Evolutionary conservation across 164 flowering plant genomes (phyloP), one percentile per base, ranked within the genome.

Genomic region (Taxillus chinensis): DNA sequence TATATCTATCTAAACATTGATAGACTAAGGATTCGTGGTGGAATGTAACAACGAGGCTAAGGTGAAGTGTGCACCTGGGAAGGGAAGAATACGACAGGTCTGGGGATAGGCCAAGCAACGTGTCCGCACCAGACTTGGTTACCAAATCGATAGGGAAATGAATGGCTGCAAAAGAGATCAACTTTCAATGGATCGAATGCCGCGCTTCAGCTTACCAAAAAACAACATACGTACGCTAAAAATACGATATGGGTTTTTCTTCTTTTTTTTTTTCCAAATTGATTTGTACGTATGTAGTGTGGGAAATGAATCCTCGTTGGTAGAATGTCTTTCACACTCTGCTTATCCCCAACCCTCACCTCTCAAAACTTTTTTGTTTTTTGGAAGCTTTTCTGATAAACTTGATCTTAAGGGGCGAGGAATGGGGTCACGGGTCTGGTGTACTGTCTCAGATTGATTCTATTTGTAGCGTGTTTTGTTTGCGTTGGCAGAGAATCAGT

Each of bases 141-240:
- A 9, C 5, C 13, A 64, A 17, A 54, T 41, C 38, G 16, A 64
- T 16, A 10, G 11, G 7, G 41, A 42, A 75, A 73, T 74, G 55
- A 38, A 66, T 41, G 64, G 77, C 59, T 61, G 70, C 17, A 8
- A 27, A 61, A 6, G 2, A 64, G 83, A 87, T 83, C 73, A 79
- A 66, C 61, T 69, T 80, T 78, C 79, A 79, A 50, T 82, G 88
- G 86, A 76, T 76, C 71, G 71, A 69, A 84, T 45, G 74, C 27
- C 27, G 58, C 10, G 0, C 54, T 40, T 45, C n/a, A 15, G 51
- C 16, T 50, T 39, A 41, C 17, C 4, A 43, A 13, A 52, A 48
- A 15, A 27, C 27, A 27, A 27, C 27, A 27, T 27, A 27, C 27
- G 27, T 27, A 27, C 27, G 27, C 0, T 27, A 27, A 27, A 27